Conservation (phyloP, 208 protist species). For the Trypanosoma avium region DNA sequence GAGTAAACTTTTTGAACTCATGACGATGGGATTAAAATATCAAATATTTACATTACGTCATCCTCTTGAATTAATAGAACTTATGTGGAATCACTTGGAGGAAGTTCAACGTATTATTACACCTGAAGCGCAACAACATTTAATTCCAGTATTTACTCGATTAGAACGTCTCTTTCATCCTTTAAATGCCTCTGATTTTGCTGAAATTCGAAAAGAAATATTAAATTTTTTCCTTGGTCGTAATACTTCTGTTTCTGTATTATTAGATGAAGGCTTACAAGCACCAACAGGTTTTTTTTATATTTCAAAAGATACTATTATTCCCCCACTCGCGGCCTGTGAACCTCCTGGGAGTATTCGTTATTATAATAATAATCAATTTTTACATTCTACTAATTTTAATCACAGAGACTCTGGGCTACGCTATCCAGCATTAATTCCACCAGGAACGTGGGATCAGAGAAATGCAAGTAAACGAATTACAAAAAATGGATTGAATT, state of each 20-base stretch:
- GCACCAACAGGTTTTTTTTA: constrained; percentile 60
- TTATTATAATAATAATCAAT: constrained; percentile 25
- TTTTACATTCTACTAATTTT: constrained; percentile 24
- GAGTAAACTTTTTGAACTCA: constrained; percentile 93
- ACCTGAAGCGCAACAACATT: constrained; percentile 2
- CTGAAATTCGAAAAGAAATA: constrained; percentile 57
- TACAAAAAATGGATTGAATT: constrained; percentile 57
- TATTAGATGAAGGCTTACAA: constrained; percentile 81
- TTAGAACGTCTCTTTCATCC: constrained; percentile 28
- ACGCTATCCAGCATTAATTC: constrained; percentile 30
- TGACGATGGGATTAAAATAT: constrained; percentile 93
- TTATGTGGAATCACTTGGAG: constrained; percentile 90
- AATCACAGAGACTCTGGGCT: constrained; percentile 53
- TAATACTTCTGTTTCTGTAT: constrained; percentile 77
- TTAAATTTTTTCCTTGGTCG: constrained; percentile 72
- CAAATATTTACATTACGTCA: constrained; percentile 75
- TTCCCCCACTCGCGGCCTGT: constrained; percentile 44
- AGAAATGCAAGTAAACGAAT: constrained; percentile 29
- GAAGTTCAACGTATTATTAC: constrained; percentile 42
- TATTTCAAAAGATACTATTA: constrained; percentile 30
- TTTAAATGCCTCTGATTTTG: constrained; percentile 51
- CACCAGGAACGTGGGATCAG: constrained; percentile 46
- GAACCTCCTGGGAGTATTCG: constrained; percentile 61
- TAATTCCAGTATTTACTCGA: constrained; percentile 25
- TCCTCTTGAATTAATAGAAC: constrained; percentile 81